Evolutionary conservation across 345 rosid genomes (phyloP).

Genomic region (Iberis pinnata): DNA sequence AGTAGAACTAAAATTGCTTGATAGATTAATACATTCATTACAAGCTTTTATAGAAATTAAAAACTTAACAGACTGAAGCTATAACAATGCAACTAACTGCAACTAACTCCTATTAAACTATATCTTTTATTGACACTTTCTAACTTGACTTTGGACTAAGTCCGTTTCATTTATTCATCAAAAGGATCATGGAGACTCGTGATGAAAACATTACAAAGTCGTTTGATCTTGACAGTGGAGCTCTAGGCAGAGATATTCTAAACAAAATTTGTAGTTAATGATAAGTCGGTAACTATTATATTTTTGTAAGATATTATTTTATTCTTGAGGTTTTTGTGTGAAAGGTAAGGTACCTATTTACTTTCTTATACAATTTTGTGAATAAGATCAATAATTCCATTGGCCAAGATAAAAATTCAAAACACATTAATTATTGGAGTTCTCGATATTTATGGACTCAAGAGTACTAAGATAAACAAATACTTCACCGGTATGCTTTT

Average conservation of each 20-base stretch:
- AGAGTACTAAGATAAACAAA: conserved; percentile 99
- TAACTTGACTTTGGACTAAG: no score
- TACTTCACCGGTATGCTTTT: no score
- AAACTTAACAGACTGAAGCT: no score
- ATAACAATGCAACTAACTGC: no score
- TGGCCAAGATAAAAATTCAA: conserved; percentile 85
- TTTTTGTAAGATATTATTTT: neutral
- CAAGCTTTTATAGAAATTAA: no score
- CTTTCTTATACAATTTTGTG: no score
- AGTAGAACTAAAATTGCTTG: no score
- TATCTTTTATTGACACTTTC: no score
- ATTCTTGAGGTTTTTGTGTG: neutral
- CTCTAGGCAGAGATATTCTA: conserved; percentile 82
- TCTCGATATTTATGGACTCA: conserved; percentile 97
- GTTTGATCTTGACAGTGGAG: conserved; percentile 77
- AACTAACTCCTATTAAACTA: no score
- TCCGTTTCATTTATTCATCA: no score
- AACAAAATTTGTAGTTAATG: conserved; percentile 66
- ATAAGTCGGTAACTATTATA: no score
- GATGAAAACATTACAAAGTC: conserved; percentile 92
- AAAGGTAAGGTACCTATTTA: conserved; percentile 14
- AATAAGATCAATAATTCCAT: conserved; percentile 76
- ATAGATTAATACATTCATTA: no score
- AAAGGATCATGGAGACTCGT: conserved; percentile 90
- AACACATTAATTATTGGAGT: conserved; percentile 76